Evolutionary conservation across 805 yeast genomes (phyloP), one percentile per base, ranked within the genome.

Genomic region (Nakazawaea pomicola): DNA sequence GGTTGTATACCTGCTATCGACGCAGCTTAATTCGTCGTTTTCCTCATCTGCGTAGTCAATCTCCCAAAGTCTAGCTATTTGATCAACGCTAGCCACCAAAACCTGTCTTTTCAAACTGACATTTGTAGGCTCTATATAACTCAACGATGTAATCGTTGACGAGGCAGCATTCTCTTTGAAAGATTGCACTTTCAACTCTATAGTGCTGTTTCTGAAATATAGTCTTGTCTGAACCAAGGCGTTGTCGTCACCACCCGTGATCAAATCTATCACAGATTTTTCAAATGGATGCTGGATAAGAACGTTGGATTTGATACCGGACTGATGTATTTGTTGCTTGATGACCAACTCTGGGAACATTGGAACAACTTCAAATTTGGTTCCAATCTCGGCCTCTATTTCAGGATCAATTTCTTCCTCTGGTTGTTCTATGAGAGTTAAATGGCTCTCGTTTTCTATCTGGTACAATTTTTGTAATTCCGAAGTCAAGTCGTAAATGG

Each of bases 221-320:
- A 83, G 48, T 12, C 52, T 45, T 1, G 70, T 59, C 1, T 74
- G 54, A 1, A 67, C 72, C 3, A 84, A 53, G 0, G 88, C 83
- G 60, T 91, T 90, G 53, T 93, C 99, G 56, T 93, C 99, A 41
- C 99, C 98, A 24, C 96, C 97, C 1, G 96, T 78, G 4, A 78
- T 64, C 4, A 85, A 57, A 17, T 60, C 54, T 2, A 41, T 46
- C 33, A 41, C 29, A 3, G 42, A 34, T 4, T 37, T 15, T n/a
- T 36, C 40, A 4, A 20, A 20, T 5, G 40, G 36, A 17, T 30
- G 38, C 19, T 47, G 31, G 36, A 42, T 2, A 46, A 51, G 10
- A 58, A 61, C 68, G n/a, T 85, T 54, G 1, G 83, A 72, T 46
- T 88, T 85, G 36, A 91, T 72, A 29, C 96, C 88, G 29, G 91